phyloP scores from a whole-genome alignment of 2,329 filamentous ascomycete species.

The Verticillium longisporum region DNA sequence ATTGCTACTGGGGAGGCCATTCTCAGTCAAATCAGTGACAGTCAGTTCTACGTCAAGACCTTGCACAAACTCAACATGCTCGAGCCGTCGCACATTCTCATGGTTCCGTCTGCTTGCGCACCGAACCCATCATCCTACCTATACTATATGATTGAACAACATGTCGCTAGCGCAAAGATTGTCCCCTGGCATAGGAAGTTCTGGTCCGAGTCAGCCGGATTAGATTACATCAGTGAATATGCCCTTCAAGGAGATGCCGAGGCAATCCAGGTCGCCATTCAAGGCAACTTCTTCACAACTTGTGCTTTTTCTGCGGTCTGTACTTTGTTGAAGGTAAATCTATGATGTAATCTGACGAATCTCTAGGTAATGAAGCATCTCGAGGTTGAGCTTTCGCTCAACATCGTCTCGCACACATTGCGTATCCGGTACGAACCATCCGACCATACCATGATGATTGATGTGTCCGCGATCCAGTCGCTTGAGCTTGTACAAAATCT shows the following conservation, averaged over 20 bases:
- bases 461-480: conserved; percentile 77
- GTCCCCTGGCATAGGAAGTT: conserved; percentile 66
- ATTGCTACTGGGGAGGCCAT: conserved; percentile 77
- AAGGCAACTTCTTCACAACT: conserved; percentile 80
- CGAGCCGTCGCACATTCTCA: conserved; percentile 71
- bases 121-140: conserved; percentile 67
- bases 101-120: conserved; percentile 62
- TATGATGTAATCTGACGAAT: conserved; percentile 9
- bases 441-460: conserved; percentile 93
- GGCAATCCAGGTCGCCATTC: conserved; percentile 69
- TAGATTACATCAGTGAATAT: conserved; percentile 72
- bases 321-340: conserved; percentile 4
- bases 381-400: conserved; percentile 60
- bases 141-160: conserved; percentile 66
- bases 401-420: conserved; percentile 72
- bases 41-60: conserved; percentile 83
- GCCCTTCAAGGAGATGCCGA: conserved; percentile 76
- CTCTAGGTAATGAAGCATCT: conserved; percentile 72
- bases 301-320: conserved; percentile 81
- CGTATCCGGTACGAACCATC: conserved; percentile 82
- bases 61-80: conserved; percentile 81
- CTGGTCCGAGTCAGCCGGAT: conserved; percentile 73
- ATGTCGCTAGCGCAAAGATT: conserved; percentile 55
- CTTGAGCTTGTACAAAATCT: conserved; percentile 88
- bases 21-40: conserved; percentile 87